Percentiles rank a stretch among this genome's conserved stretches.
These are phyloP conservation scores for Irpex sp. DNA, from an alignment of 1,284 basidiomycete species.

Conservation along the genomic window DNA sequence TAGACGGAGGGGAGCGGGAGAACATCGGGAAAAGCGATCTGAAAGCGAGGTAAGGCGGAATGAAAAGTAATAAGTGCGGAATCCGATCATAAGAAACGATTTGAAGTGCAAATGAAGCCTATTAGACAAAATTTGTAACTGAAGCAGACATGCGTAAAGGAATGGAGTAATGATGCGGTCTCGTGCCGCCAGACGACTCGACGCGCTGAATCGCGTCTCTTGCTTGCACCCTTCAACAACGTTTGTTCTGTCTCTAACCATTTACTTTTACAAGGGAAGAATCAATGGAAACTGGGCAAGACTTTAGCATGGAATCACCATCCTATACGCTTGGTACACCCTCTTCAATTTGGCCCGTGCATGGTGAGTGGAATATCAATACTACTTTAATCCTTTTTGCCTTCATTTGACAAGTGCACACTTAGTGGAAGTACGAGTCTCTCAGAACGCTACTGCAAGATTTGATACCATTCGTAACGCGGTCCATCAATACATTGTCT, in stretches of 20 bases:
- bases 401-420: not conserved
- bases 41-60: too few species aligned
- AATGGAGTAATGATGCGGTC: not conserved
- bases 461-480: conserved; percentile 68
- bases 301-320: conserved; percentile 22
- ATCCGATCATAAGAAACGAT: too few species aligned
- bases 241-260: not conserved
- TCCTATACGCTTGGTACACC: conserved; percentile 17
- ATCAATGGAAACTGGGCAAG: conserved; percentile 19
- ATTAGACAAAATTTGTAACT: too few species aligned
- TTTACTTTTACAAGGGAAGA: not conserved
- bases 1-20: too few species aligned
- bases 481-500: conserved; percentile 58
- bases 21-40: too few species aligned
- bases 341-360: conserved; percentile 49
- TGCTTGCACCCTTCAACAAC: not conserved
- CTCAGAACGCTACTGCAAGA: conserved; percentile 59
- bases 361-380: conserved; percentile 39
- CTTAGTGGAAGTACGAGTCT: conserved; percentile 81
- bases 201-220: not conserved
- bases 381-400: not conserved
- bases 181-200: not conserved
- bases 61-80: too few species aligned
- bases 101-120: too few species aligned
- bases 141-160: too few species aligned